Evolutionary conservation across 371 early-diverging fungal genomes (phyloP), one percentile per base, ranked within the genome.

Genomic region (Mucor irregularis): DNA sequence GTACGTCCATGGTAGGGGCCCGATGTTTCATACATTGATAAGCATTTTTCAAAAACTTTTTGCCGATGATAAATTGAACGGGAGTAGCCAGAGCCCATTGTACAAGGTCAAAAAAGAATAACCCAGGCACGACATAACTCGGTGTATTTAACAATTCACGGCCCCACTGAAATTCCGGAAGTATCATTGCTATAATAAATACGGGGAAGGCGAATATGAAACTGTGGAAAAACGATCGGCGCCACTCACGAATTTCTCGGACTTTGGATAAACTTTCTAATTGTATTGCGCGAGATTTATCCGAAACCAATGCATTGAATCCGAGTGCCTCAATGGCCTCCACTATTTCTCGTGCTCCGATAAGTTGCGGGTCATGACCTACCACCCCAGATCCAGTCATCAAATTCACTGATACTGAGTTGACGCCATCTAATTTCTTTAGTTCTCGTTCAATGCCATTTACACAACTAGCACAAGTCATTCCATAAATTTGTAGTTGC

Each of bases 1-100:
- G 73, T n/a, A 96, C 95, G 68, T 98, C 98, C 98, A 98, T 98
- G 24, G 93, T 98, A 44, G 95, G 90, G 29, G 83, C 82, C 5
- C 87, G 82, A 53, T 95, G 95, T 22, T 65, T 61, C 5, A 95
- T 53, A 0, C 96, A 89, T 64, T 89, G 89, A 69, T 79, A 90
- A 2, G 95, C 87, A 17, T 89, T 76, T 24, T 50, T 55, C 66
- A 94, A 89, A 74, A 98, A 97, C 33, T 86, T 76, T 33, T 69
- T 66, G 1, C 96, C 97, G 14, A 95, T 77, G 11, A 84, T 85
- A 73, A 97, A 95, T 75, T 96, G 95, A 4, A 96, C 88, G n/a
- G 96, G 95, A 17, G 89, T 81, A 5, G 97, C 84, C n/a, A 94
- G 65, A 1, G 78, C 9, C 38, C 88, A 50, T 67, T 90, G 71